Evolutionary conservation across 2,329 filamentous ascomycete species (phyloP), one percentile per base, ranked within the genome.

Genomic region (Seiridium cupressi): DNA sequence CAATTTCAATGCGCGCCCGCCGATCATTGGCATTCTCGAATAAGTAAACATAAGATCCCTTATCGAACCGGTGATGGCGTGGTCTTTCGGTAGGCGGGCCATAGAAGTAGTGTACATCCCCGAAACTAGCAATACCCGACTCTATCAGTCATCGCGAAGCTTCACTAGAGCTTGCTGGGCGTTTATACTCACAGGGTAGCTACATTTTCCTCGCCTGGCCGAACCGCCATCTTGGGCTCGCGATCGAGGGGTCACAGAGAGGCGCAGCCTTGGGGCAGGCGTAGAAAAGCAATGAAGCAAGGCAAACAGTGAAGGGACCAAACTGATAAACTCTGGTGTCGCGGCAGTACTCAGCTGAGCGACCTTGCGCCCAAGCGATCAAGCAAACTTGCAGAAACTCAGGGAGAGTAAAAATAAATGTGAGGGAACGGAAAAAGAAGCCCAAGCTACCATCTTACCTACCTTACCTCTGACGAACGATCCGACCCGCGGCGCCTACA

Each of bases 61-160:
- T 90, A 73, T 92, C 88, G 73, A 94, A 93, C 56, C 90, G 87
- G 73, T 93, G 89, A 73, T 93, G 91, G n/a, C 82, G 85, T 36
- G 90, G 90, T 60, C 83, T 86, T 60, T 82, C 79, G 5, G 81
- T 81, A 2, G 88, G 87, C n/a, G 87, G 82, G 34, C 84, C 83
- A 75, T 93, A 92, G 74, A 87, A 92, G 74, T 93, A 93, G 73
- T 93, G 91, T 58, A 93, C 72, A 69, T 94, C 91, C 63, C 85
- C 89, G 69, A 91, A 93, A 68, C 90, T 93, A 63, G 64, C 3
- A 11, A 31, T 1, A 35, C 42, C 13, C 51, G 59, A 34, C 31
- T 34, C 42, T 61, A 63, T 71, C 65, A 74, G 69, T 66, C 60
- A 66, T 32, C 46, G 53, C 32, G 51, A 62, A 59, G 34, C 48